Base-by-base conservation (phyloP, 2,329 filamentous ascomycete species). In the Harringtonia aguacate region DNA sequence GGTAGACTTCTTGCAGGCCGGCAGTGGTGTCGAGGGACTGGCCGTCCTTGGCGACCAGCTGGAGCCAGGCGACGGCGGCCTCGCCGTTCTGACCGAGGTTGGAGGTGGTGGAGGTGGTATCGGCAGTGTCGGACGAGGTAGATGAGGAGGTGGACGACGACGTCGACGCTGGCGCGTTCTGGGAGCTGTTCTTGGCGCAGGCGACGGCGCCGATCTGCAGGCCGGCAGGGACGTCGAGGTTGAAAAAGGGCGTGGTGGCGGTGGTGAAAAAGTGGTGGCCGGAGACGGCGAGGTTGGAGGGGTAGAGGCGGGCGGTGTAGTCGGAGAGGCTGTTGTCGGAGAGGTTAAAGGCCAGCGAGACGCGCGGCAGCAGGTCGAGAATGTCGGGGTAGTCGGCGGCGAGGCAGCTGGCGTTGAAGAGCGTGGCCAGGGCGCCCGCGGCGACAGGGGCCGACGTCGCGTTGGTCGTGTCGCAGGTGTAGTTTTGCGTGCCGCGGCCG, bases 401-500 rank as follows among this genome's bases (percentile, higher is more conserved):
- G 29, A 90, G 63, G 65, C 90, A 95, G 53, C 80, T 85, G 47
- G 81, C 84, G 64, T 95, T 88, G 79, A 85, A 95, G 55, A 97
- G 84, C 1, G 77, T 81, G 44, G 90, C 90, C 0, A 86, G 58
- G 43, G 90, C 90, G 50, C 90, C 90, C 40, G 70, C 62, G 17
- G 80, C 70, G 10, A 68, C 69, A 14, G 90, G 89, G 0, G 65
- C 65, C 1, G 77, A 73, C 4, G 73, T 74, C 2, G 75, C 58
- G 53, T 83, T 75, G 49, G 64, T 64, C 43, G 72, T 66, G 46
- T 75, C 69, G 70, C 90, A 95, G 41, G 86, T 94, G 70, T 95
- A 97, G 73, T 95, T 95, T 67, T 95, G 81, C 8, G 85, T 92
- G 48, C 90, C 90, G 36, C 86, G 81, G 55, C 90, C 90, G 49